Conservation (phyloP, 2,329 filamentous ascomycete species). For the Exophiala xenobiotica region DNA sequence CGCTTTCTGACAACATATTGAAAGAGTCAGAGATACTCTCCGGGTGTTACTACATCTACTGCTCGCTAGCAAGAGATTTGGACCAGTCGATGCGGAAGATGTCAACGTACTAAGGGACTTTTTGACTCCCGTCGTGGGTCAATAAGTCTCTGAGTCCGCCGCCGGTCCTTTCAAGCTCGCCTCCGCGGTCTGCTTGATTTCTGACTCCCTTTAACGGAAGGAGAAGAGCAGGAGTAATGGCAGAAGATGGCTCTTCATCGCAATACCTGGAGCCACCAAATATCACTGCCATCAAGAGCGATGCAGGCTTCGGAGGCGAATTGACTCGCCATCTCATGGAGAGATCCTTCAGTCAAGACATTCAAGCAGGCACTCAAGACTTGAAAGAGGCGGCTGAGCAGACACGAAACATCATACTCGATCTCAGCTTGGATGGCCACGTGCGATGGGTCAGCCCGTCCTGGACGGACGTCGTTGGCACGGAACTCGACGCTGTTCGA, state of each 20-base stretch:
- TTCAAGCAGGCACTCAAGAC: slow-evolving; percentile 89
- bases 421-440: slow-evolving; percentile 83
- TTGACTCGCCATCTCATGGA: slow-evolving; percentile 45
- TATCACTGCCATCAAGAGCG: slow-evolving; percentile 45
- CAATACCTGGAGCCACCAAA: slow-evolving; percentile 45
- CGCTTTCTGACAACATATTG: not conserved
- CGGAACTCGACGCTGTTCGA: slow-evolving; percentile 67
- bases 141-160: slow-evolving; percentile 21
- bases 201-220: not conserved
- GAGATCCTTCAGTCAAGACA: slow-evolving; percentile 76
- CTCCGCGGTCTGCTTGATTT: not conserved
- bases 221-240: slow-evolving; percentile 35
- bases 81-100: slow-evolving; percentile 13
- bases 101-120: slow-evolving; percentile 25
- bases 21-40: not conserved
- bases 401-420: slow-evolving; percentile 92
- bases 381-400: slow-evolving; percentile 94
- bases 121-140: slow-evolving; percentile 25
- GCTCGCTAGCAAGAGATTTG: slow-evolving; percentile 5
- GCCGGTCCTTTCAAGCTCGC: slow-evolving; percentile 10
- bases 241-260: slow-evolving; percentile 41
- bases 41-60: not conserved
- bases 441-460: slow-evolving; percentile 97
- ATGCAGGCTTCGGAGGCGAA: slow-evolving; percentile 38
- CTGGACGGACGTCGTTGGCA: slow-evolving; percentile 91